Base-by-base conservation (phyloP, 768 basidiomycete species). In the Suillus alpinus region DNA sequence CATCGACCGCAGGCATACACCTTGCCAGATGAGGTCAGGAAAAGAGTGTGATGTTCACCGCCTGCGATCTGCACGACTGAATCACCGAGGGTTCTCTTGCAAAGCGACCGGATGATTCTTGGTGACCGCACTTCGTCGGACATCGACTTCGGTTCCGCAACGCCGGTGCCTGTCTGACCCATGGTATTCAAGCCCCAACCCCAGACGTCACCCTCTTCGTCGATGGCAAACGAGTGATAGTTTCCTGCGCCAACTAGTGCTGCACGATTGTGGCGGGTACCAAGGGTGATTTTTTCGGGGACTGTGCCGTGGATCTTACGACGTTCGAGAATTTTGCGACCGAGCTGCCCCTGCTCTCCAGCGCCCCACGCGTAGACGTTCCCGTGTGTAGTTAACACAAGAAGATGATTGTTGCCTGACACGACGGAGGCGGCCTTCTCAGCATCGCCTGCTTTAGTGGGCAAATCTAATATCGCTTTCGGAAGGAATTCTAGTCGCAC, bases 151-250 rank as follows among this genome's bases (percentile, higher is more conserved):
- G 12, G 77, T 78, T 73, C 77, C 78, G 68, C 67, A 62, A 73
- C 70, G 8, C 77, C 80, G 0, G 89, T 87, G 36, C 91, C 91
- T 1, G 85, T 86, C 73, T 93, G 91, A 32, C 89, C 95, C 88
- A 83, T 91, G 74, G 79, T 92, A 73, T 98, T 97, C 61, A 95
- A 79, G n/a, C 96, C 96, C 96, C 96, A 98, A 13, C 86, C 94
- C 87, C 89, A 98, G 9, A 96, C 90, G 53, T 82, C 84, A 32
- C 94, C 95, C 6, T 80, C 76, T 57, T 89, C 84, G 71, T 94
- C 89, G 59, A 98, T 86, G 3, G 95, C 95, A 68, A 97, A 98
- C 0, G 94, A 95, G 68, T 92, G 90, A 74, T 87, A 92, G 56
- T 82, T 82, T 7, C 96, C 95, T 0, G 94, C 84, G 4, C 94